Conservation (phyloP, 257 asterid genomes). For the Anisodus tanguticus region DNA sequence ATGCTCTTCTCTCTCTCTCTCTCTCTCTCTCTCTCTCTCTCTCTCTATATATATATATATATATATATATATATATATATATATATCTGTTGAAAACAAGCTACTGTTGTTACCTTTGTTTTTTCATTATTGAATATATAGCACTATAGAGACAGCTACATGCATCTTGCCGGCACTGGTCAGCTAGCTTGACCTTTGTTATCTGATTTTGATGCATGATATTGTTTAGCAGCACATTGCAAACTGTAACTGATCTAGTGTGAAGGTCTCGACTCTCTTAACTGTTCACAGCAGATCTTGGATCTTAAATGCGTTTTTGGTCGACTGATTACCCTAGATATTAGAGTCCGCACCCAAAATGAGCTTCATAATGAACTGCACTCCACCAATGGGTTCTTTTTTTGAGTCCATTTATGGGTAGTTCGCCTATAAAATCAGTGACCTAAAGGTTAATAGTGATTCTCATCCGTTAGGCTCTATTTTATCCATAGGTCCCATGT, state of each 20-base stretch:
- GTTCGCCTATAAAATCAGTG: not conserved
- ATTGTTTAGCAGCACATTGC: not conserved
- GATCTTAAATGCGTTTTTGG: not conserved
- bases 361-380: not conserved
- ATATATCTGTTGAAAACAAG: not conserved
- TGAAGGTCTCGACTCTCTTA: slow-evolving; percentile 2
- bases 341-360: not conserved
- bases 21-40: too few species aligned
- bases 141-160: not conserved
- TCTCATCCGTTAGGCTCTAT: not conserved
- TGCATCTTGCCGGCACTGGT: not conserved
- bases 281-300: not conserved
- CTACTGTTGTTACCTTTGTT: not conserved
- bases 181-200: not conserved
- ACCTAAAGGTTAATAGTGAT: not conserved
- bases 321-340: not conserved
- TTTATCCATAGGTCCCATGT: not conserved
- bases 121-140: slow-evolving; percentile 12
- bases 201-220: not conserved
- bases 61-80: too few species aligned
- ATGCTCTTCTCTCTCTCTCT: not conserved
- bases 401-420: not conserved
- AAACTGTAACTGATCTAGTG: not conserved
- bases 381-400: not conserved
- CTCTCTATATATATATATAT: too few species aligned